Evolutionary conservation across 2,329 filamentous ascomycete species (phyloP).

Genomic region (Gliomastix tumulicola): DNA sequence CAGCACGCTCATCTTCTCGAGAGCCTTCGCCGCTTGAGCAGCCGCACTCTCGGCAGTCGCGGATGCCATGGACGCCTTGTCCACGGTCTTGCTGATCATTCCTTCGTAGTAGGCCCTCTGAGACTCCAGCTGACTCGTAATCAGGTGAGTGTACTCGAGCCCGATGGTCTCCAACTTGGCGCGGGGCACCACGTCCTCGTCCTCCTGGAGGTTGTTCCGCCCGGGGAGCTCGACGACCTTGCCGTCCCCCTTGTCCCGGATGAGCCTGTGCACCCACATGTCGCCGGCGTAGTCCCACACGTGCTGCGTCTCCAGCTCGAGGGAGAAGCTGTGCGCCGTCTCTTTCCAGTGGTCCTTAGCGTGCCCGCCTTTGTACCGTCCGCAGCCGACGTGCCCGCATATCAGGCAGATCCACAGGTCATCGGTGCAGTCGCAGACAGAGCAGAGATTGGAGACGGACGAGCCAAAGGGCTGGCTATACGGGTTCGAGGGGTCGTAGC

Average conservation of each 20-base stretch:
- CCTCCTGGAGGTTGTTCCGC: constrained; percentile 31
- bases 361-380: constrained; percentile 88
- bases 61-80: constrained; percentile 75
- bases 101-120: constrained; percentile 94
- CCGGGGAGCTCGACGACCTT: constrained; percentile 87
- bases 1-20: constrained; percentile 43
- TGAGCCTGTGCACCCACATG: constrained; percentile 90
- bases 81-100: constrained; percentile 77
- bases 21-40: constrained; percentile 37
- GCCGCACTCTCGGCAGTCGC: constrained; percentile 58
- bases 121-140: constrained; percentile 87
- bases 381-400: constrained; percentile 87
- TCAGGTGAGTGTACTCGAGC: constrained; percentile 87
- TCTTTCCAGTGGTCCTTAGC: constrained; percentile 91
- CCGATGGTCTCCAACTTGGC: constrained; percentile 71
- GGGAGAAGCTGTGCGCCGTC: constrained; percentile 82
- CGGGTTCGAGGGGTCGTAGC: constrained; percentile 40
- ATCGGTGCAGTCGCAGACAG: constrained; percentile 68
- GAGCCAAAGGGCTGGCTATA: constrained; percentile 50
- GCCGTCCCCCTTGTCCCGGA: constrained; percentile 87
- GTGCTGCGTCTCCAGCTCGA: constrained; percentile 88
- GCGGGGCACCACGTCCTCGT: constrained; percentile 64
- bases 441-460: constrained; percentile 64
- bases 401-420: constrained; percentile 96
- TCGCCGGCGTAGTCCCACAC: constrained; percentile 98